These are phyloP conservation scores for Syzygium oleosum DNA, from an alignment of 345 rosid genomes.

Conservation along the genomic window DNA sequence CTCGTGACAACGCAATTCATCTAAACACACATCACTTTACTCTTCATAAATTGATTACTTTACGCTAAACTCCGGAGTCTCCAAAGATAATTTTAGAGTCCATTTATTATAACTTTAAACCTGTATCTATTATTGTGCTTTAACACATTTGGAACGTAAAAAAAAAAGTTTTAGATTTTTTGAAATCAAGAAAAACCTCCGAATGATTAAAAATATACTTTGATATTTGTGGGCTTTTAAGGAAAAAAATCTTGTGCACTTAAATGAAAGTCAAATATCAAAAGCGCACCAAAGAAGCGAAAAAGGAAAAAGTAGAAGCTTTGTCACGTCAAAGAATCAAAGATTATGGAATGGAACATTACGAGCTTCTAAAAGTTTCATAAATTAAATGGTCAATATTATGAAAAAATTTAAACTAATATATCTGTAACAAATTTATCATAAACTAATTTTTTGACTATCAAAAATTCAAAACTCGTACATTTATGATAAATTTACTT, in stretches of 20 bases:
- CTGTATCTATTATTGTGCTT: background rate
- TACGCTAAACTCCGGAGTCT: rapidly evolving
- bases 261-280: background rate
- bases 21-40: background rate
- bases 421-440: no score
- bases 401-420: no score
- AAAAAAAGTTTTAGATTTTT: background rate
- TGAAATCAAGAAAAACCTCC: background rate
- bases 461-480: no score
- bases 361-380: background rate
- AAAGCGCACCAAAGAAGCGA: background rate
- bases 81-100: background rate
- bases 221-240: background rate
- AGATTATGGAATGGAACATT: background rate
- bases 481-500: no score
- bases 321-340: background rate
- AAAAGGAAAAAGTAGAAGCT: background rate
- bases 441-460: no score
- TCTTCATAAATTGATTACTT: background rate
- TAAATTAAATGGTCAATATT: background rate
- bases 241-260: background rate
- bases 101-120: background rate
- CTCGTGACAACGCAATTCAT: background rate
- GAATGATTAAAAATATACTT: background rate
- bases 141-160: background rate